Base-by-base conservation (phyloP, 306 rosid species). In the Glycine soja region DNA sequence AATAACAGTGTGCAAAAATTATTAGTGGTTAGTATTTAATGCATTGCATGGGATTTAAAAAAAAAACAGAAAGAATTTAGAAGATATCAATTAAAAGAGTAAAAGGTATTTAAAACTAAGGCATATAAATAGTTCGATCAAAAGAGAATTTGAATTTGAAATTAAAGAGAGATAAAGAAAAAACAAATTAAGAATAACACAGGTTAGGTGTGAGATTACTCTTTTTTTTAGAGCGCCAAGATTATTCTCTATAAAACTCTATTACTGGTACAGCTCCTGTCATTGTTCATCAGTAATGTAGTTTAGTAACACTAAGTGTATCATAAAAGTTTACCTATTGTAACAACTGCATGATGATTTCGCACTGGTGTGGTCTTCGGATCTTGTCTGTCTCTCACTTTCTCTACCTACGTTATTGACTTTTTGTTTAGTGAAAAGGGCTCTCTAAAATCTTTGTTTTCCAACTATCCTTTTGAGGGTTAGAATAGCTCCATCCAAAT, bases 371-470 rank as follows among this genome's bases (percentile, higher is more conserved):
- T 43, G 34, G 10, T 4, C 14, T 32, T 69, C 54, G 42, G 56
- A 75, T 32, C 43, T n/a, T 66, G 77, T 64, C 80, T 72, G 32
- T 73, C 65, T 51, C 66, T 69, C 80, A 83, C 56, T 79, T 48
- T 79, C 85, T 74, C 71, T 77, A 71, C 88, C 85, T 80, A 77
- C 72, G 71, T 67, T 50, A 45, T 83, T 84, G 88, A 86, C 85
- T 75, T 82, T 16, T 36, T 72, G 64, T 82, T 54, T 9, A 24
- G 45, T 75, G 84, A 83, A 81, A 87, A 63, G 10, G 87, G 68
- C 80, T 36, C 72, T 56, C 10, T 61, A 18, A 56, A 79, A 75
- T 43, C 68, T 45, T 30, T 43, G 19, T 58, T 53, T 67, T 65
- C 34, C 77, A 56, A 63, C 50, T 30, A 53, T 70, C 71, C 61